Conservation (phyloP, 257 asterid species). For the Cinchona pubescens region DNA sequence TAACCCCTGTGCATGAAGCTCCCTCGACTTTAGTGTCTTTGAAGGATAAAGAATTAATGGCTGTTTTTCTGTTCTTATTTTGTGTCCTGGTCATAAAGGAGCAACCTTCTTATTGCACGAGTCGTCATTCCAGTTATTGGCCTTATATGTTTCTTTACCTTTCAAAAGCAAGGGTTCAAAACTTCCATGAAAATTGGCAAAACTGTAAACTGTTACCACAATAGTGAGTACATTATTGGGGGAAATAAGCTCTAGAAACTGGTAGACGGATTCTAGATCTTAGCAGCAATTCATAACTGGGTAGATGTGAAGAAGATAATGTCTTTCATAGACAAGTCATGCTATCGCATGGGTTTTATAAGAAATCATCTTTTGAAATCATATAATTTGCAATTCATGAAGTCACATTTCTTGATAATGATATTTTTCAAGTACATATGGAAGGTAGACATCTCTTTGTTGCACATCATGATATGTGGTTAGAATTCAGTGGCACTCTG, state of each 20-base stretch:
- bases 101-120: too few species aligned
- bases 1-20: background rate
- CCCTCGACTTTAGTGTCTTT: background rate
- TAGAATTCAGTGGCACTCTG: background rate
- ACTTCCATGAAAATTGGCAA: background rate
- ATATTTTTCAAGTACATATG: background rate
- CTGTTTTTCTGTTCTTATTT: too few species aligned
- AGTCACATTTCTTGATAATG: too few species aligned
- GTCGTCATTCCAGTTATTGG: too few species aligned
- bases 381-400: too few species aligned
- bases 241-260: background rate
- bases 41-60: too few species aligned
- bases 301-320: too few species aligned
- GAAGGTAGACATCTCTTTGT: background rate
- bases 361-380: too few species aligned
- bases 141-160: too few species aligned
- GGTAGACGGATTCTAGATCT: background rate
- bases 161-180: background rate
- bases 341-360: too few species aligned
- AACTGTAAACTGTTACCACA: background rate
- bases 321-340: too few species aligned
- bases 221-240: background rate
- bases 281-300: background rate
- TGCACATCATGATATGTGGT: background rate
- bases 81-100: too few species aligned